phyloP scores from a whole-genome alignment of 352 stramenopile species.

The Detonula confervacea region DNA sequence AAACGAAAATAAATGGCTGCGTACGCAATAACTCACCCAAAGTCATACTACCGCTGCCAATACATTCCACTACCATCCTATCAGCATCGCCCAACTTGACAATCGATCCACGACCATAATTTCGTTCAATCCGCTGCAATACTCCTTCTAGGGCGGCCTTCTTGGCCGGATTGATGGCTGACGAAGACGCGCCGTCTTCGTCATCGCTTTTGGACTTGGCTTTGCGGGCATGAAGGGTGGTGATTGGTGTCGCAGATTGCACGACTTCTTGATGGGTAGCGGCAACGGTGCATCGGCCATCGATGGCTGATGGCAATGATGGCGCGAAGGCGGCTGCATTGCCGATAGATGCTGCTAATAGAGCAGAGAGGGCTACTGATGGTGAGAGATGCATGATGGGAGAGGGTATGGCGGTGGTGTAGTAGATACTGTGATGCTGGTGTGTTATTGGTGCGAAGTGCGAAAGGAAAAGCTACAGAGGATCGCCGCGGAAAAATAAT shows the following conservation, averaged over 20 bases:
- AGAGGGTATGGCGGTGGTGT: background rate
- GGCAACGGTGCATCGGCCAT: background rate
- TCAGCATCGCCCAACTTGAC: constrained; percentile 94
- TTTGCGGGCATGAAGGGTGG: background rate
- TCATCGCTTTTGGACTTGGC: background rate
- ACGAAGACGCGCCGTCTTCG: background rate
- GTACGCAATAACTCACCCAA: constrained; percentile 88
- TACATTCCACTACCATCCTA: constrained; percentile 90
- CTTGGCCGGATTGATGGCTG: constrained; percentile 62
- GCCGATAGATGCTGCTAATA: constrained; percentile 3
- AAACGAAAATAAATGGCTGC: too few species aligned
- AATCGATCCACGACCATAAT: constrained; percentile 95
- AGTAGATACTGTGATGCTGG: too few species aligned
- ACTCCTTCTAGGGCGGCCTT: constrained; percentile 91
- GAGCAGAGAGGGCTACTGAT: background rate
- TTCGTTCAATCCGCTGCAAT: constrained; percentile 94
- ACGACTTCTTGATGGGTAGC: too few species aligned
- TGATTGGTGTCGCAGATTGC: too few species aligned
- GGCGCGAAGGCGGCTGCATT: constrained; percentile 2
- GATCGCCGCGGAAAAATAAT: too few species aligned
- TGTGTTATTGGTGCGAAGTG: too few species aligned
- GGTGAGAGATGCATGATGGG: background rate
- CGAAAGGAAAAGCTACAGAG: too few species aligned
- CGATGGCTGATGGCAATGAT: background rate
- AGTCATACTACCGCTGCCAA: constrained; percentile 93